These are phyloP conservation scores for Phyllosticta paracitricarpa DNA, from an alignment of 2,329 filamentous ascomycete species.

Conservation along the genomic window DNA sequence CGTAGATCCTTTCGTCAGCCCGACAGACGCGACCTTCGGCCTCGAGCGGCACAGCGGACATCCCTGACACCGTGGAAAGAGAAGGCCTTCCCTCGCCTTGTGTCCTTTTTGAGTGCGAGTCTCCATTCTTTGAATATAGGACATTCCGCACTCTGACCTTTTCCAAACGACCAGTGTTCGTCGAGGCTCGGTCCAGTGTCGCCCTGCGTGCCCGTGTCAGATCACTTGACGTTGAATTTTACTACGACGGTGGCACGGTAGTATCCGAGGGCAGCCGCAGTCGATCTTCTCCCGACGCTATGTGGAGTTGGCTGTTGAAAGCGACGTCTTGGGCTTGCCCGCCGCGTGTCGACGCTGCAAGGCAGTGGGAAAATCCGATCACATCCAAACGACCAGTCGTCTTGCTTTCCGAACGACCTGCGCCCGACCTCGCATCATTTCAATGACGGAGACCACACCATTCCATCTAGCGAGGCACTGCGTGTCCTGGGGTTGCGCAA, in stretches of 20 bases:
- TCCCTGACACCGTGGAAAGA: not conserved
- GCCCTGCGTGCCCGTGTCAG: not conserved
- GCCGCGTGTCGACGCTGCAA: constrained; percentile 4
- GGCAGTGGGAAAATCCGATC: not conserved
- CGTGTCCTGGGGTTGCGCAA: not conserved
- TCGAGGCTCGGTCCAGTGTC: not conserved
- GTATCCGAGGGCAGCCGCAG: constrained; percentile 7
- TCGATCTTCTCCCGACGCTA: constrained; percentile 6
- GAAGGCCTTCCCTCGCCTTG: not conserved
- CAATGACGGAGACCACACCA: not conserved
- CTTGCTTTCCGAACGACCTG: not conserved
- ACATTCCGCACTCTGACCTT: not conserved
- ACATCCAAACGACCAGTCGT: not conserved
- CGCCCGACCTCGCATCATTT: not conserved
- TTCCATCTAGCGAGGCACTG: not conserved
- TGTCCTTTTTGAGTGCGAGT: not conserved
- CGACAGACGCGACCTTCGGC: constrained; percentile 8
- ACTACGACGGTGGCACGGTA: constrained; percentile 5
- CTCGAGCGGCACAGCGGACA: not conserved
- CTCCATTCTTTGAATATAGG: not conserved
- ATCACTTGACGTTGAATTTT: not conserved
- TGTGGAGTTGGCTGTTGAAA: not conserved
- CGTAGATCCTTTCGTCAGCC: constrained; percentile 12
- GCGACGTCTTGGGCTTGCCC: constrained; percentile 5
- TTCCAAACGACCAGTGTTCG: not conserved